Percentiles rank a stretch among this genome's conserved stretches.
These are phyloP conservation scores for Pleurotus giganteus DNA, from an alignment of 768 basidiomycete species.

Conservation along the genomic window DNA sequence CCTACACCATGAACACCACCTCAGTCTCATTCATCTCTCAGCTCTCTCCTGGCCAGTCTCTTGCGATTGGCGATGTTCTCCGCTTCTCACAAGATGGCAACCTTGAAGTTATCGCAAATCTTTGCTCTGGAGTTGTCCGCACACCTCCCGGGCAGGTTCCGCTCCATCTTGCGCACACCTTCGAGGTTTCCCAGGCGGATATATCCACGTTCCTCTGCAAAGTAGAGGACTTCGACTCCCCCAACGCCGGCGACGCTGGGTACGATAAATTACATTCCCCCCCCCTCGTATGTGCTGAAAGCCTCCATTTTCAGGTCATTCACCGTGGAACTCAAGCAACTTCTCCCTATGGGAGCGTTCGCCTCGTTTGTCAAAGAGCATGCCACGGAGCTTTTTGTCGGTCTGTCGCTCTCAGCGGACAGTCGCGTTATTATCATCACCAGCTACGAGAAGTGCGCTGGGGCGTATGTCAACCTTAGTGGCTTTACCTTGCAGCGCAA, in stretches of 20 bases:
- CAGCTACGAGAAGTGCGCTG: not conserved
- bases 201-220: not conserved
- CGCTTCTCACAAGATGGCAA: not conserved
- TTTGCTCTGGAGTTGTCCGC: not conserved
- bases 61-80: not conserved
- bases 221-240: not conserved
- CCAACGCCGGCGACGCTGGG: not conserved
- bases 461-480: not conserved
- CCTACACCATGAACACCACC: not conserved
- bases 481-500: not conserved
- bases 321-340: not conserved
- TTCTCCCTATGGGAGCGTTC: not conserved
- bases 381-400: not conserved
- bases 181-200: not conserved
- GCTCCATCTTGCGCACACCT: not conserved
- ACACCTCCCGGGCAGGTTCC: not conserved
- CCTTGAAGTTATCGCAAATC: not conserved
- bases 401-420: not conserved
- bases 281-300: not conserved
- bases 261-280: not conserved
- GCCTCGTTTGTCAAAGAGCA: not conserved
- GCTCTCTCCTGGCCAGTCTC: not conserved
- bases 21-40: not conserved
- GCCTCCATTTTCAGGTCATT: not conserved
- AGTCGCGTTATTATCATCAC: not conserved